Percentiles rank a stretch among this genome's conserved stretches.
Evolutionary conservation across 2,329 filamentous ascomycete species (phyloP).

Genomic region (Microthyrium microscopicum): DNA sequence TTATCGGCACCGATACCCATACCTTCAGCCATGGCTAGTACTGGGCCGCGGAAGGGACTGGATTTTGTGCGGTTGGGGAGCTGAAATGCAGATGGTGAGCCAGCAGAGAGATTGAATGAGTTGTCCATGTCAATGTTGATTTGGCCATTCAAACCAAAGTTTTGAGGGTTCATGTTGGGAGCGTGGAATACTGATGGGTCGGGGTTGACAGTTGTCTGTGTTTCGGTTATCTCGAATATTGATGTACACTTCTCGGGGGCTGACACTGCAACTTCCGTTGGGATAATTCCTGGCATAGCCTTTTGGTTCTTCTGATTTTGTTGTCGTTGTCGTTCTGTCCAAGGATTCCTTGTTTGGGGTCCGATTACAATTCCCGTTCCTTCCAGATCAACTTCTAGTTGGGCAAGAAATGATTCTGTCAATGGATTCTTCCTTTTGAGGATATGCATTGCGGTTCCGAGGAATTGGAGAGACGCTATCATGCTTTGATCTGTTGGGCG

Average conservation of each 20-base stretch:
- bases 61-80: no score
- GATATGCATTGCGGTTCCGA: constrained; percentile 78
- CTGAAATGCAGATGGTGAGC: no score
- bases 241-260: not conserved
- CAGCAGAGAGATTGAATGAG: no score
- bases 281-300: constrained; percentile 2
- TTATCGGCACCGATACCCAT: no score
- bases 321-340: constrained; percentile 10
- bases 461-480: constrained; percentile 70
- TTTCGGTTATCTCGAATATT: no score
- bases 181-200: no score
- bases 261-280: not conserved
- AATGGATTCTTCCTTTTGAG: constrained; percentile 77
- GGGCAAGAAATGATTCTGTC: constrained; percentile 86
- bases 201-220: no score
- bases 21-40: no score
- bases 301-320: constrained; percentile 9
- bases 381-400: constrained; percentile 82
- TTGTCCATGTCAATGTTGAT: no score
- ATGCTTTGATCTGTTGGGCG: constrained; percentile 70
- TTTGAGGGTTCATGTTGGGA: no score
- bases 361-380: constrained; percentile 45
- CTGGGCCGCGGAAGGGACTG: no score
- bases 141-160: no score
- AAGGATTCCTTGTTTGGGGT: constrained; percentile 36